A percentile compares a stretch with the other conserved stretches of the same genome.
These are phyloP conservation scores for Endotrypanum monterogeii DNA, from an alignment of 208 protist genomes.

Conservation along the genomic window DNA sequence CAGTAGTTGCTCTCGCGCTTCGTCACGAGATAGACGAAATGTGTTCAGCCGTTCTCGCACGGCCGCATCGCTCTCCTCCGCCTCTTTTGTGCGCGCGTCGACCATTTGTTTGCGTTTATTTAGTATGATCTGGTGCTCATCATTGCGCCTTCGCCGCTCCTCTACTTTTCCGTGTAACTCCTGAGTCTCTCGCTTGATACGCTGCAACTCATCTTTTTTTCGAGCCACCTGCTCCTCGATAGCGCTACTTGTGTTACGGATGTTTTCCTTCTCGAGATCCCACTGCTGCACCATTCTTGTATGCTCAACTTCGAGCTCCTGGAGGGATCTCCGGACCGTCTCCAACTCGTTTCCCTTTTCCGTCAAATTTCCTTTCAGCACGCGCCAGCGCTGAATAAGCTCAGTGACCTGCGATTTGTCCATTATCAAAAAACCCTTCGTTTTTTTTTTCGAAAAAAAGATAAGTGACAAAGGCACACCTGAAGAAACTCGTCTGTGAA, in stretches of 20 bases:
- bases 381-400: constrained; percentile 74
- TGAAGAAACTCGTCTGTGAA: no score
- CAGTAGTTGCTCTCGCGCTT: constrained; percentile 51
- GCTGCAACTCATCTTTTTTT: constrained; percentile 67
- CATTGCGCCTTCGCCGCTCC: constrained; percentile 64
- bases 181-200: constrained; percentile 57
- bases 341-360: constrained; percentile 61
- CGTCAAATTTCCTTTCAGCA: constrained; percentile 55
- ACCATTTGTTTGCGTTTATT: constrained; percentile 54
- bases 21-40: constrained; percentile 57
- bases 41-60: constrained; percentile 42
- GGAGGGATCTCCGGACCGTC: constrained; percentile 33
- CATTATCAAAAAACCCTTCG: constrained; percentile 12
- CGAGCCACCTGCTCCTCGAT: constrained; percentile 59
- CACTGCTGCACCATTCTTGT: constrained; percentile 65
- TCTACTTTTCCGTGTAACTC: constrained; percentile 75
- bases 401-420: constrained; percentile 59
- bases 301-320: constrained; percentile 56
- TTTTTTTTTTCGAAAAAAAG: background rate
- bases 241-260: constrained; percentile 67
- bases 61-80: constrained; percentile 58
- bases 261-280: constrained; percentile 80
- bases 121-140: constrained; percentile 66
- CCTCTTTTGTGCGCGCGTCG: constrained; percentile 33
- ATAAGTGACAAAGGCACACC: background rate